Conservation (phyloP, 192 early-diverging fungal genomes). For the Powellomyces hirtus region DNA sequence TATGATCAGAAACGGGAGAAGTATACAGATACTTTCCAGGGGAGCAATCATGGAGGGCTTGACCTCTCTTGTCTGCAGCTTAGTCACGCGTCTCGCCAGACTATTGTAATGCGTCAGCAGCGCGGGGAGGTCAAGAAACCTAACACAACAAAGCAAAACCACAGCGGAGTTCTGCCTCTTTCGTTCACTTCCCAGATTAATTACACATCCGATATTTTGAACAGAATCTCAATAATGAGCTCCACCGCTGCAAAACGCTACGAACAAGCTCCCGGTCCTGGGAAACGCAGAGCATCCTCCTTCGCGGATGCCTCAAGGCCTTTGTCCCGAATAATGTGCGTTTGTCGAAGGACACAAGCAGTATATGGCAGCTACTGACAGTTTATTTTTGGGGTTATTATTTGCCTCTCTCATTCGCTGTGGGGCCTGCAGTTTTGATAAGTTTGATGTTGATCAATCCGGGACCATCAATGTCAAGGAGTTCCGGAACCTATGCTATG, state of each 20-base stretch:
- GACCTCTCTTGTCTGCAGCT: too few species aligned
- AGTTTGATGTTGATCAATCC: constrained; percentile 33
- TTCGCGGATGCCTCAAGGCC: neutral
- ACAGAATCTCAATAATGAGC: neutral
- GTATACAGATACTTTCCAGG: too few species aligned
- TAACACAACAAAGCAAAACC: too few species aligned
- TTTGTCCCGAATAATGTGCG: neutral
- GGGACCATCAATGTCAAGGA: constrained; percentile 33
- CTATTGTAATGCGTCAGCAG: too few species aligned
- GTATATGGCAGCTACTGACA: neutral
- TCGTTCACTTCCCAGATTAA: too few species aligned
- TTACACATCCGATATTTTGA: too few species aligned
- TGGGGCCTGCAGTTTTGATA: constrained; percentile 16
- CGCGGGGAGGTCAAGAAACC: too few species aligned
- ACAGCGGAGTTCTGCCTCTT: too few species aligned
- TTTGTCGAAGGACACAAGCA: neutral
- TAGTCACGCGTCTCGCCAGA: too few species aligned
- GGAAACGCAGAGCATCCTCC: neutral
- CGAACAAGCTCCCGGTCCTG: neutral
- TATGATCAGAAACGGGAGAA: too few species aligned
- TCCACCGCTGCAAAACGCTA: neutral
- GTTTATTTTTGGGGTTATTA: neutral
- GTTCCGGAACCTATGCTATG: constrained; percentile 37
- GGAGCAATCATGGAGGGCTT: too few species aligned
- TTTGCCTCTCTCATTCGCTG: neutral